Conservation (phyloP, 2,329 filamentous ascomycete species). For the Beauveria caledonica region DNA sequence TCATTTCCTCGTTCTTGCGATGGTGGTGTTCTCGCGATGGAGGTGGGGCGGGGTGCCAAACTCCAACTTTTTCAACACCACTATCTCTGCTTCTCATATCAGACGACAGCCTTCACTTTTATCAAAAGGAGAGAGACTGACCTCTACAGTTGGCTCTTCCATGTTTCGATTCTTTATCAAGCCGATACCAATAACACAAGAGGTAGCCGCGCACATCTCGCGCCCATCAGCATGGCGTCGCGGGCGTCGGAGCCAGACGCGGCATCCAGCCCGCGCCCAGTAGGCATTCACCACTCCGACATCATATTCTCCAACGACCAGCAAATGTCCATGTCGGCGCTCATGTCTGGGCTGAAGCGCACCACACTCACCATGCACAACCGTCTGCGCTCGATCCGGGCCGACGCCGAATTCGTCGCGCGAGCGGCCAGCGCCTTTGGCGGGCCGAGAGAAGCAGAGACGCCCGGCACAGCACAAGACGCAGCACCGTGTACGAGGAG, state of each 20-base stretch:
- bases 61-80: too few relatives aligned
- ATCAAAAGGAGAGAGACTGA: too few relatives aligned
- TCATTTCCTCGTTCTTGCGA: too few relatives aligned
- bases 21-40: neutral
- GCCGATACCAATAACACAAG: too few relatives aligned
- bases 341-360: conserved; percentile 64
- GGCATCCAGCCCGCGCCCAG: neutral
- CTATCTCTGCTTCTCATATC: too few relatives aligned
- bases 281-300: conserved; percentile 27
- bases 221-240: neutral
- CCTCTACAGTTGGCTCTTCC: too few relatives aligned
- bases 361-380: conserved; percentile 73
- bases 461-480: neutral
- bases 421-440: conserved; percentile 45
- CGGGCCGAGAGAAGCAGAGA: neutral
- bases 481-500: conserved; percentile 27
- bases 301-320: conserved; percentile 43
- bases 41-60: neutral
- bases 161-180: too few relatives aligned
- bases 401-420: conserved; percentile 68
- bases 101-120: too few relatives aligned
- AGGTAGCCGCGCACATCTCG: too few relatives aligned
- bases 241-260: neutral
- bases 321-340: conserved; percentile 59
- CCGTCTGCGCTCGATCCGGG: conserved; percentile 68